Evolutionary conservation across 495 filamentous ascomycete genomes (phyloP).

Genomic region (Tuber umbilicatum): DNA sequence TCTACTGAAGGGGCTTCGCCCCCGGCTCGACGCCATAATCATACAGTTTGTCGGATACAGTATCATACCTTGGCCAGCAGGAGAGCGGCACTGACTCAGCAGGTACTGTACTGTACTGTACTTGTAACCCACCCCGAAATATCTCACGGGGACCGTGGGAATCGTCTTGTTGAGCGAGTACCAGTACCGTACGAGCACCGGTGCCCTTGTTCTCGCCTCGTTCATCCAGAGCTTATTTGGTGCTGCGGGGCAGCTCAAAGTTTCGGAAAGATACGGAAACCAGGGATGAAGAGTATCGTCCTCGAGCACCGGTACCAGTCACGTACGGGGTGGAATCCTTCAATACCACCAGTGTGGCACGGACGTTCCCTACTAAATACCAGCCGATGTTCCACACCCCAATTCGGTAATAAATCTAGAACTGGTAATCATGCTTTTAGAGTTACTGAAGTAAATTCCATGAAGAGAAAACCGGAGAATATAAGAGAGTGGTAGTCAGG

Average conservation of each 20-base stretch:
- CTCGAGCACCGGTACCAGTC: too few species aligned
- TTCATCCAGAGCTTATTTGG: neutral
- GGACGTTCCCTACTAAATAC: too few species aligned
- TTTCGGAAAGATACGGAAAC: neutral
- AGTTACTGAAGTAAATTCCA: too few species aligned
- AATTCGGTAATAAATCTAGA: too few species aligned
- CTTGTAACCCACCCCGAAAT: neutral
- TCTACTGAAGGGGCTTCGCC: neutral
- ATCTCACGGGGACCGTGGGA: neutral
- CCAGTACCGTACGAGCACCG: neutral
- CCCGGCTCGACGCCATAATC: neutral
- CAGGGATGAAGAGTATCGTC: neutral
- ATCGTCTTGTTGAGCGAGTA: neutral
- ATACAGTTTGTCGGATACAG: neutral
- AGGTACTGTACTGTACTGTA: too few species aligned
- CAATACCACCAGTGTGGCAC: too few species aligned
- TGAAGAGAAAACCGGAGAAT: too few species aligned
- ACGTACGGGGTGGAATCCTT: too few species aligned
- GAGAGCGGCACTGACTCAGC: neutral
- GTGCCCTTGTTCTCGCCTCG: neutral
- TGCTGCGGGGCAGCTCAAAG: neutral
- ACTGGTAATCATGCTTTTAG: too few species aligned
- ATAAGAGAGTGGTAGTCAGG: too few species aligned
- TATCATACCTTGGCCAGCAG: too few species aligned
- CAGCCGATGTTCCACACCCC: too few species aligned